Evolutionary conservation across 768 basidiomycete genomes (phyloP), one percentile per base, ranked within the genome.

Genomic region (Piloderma croceum): DNA sequence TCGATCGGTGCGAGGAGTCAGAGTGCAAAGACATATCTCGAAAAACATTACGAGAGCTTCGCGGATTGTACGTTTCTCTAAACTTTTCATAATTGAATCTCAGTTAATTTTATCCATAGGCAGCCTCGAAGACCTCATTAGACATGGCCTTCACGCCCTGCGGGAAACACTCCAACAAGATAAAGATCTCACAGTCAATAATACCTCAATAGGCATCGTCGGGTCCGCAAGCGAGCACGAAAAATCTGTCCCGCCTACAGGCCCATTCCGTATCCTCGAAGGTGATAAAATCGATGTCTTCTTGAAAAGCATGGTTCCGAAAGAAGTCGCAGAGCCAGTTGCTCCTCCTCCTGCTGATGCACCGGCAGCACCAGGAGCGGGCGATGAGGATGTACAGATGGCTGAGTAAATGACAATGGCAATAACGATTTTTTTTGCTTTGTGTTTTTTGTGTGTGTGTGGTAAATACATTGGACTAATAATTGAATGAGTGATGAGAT

Each of bases 81-180:
- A 18, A 34, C 21, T 39, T 23, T 13, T 25, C 36, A 10, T 42
- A 27, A 36, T 10, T 19, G 19, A 11, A 11, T 19, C 3, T 38
- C 15, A 17, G 22, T 4, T 19, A 23, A 27, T 36, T 5, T 27
- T 20, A 5, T 23, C 29, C 34, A 17, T 58, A 94, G 92, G 80
- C 60, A 76, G 77, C 31, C 70, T 97, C 38, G 87, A 93, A 59
- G 83, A 91, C 29, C 74, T 99, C 24, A 81, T 98, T 62, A 77
- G 76, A 49, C 96, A 99, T 57, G 96, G 96, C 12, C 74, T 99
- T 27, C 87, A 92, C 44, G 94, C 96, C 10, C 76, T 99, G 12
- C 82, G 91, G 22, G 94, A 98, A 60, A 98, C 96, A 2, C 77
- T 99, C 25, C 96, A 98, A 55, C 96, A 99, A 58, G 96, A 98